Evolutionary conservation across 805 yeast species (phyloP).

Genomic region (Yamadazyma paraphyllophila): DNA sequence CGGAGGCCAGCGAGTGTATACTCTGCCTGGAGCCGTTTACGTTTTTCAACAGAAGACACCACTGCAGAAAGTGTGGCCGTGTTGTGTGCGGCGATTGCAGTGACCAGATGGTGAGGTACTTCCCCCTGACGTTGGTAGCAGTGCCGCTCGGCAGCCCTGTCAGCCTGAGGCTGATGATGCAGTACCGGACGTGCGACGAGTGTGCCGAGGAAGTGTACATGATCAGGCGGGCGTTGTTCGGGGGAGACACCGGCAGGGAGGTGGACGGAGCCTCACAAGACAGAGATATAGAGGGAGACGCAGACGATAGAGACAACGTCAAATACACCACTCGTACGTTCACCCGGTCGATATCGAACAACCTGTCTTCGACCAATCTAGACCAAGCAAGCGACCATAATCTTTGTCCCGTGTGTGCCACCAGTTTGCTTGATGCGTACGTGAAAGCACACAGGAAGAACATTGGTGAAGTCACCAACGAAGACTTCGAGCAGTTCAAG

Average conservation of each 20-base stretch:
- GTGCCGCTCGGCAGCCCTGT: conserved; percentile 49
- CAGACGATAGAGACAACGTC: not conserved
- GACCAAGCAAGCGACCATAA: conserved; percentile 31
- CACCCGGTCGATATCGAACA: conserved; percentile 14
- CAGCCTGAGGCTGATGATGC: conserved; percentile 50
- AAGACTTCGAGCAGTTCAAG: conserved; percentile 38
- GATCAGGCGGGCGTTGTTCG: conserved; percentile 41
- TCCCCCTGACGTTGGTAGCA: conserved; percentile 59
- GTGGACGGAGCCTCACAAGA: not conserved
- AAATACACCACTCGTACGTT: not conserved
- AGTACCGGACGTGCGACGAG: conserved; percentile 72
- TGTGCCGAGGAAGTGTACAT: conserved; percentile 64
- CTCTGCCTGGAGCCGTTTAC: conserved; percentile 54
- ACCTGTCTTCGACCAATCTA: conserved; percentile 15
- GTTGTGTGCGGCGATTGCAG: conserved; percentile 76
- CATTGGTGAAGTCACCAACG: conserved; percentile 14
- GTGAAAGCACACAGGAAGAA: conserved; percentile 14
- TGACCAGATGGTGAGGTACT: conserved; percentile 47
- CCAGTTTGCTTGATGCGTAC: conserved; percentile 25
- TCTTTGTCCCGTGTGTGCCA: conserved; percentile 43
- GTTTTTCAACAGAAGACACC: conserved; percentile 72
- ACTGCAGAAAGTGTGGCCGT: conserved; percentile 78
- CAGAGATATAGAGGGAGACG: not conserved
- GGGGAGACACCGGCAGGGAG: not conserved
- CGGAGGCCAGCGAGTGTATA: conserved; percentile 49